Percentiles rank a stretch among this genome's conserved stretches.
Conservation (phyloP, 352 stramenopile genomes). For the Phytopythium litorale region DNA sequence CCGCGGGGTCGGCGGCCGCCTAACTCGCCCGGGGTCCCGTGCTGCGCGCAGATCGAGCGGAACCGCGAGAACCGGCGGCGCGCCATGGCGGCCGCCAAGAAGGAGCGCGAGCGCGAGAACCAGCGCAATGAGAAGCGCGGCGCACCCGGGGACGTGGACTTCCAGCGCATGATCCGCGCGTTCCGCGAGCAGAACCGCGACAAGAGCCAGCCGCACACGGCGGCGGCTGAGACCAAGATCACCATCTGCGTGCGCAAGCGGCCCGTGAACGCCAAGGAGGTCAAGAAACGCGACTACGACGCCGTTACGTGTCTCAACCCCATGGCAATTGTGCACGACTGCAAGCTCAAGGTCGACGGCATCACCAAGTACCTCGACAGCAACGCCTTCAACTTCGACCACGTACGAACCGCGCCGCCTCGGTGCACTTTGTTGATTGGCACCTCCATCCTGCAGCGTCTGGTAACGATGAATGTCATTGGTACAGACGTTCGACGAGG, state of each 20-base stretch:
- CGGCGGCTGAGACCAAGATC: slow-evolving; percentile 84
- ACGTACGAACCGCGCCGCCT: slow-evolving; percentile 25
- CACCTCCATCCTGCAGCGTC: too few species aligned
- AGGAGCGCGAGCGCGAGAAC: slow-evolving; percentile 80
- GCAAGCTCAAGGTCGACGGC: slow-evolving; percentile 97
- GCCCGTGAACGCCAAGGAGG: slow-evolving; percentile 90
- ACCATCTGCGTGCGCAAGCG: slow-evolving; percentile 96
- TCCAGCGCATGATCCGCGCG: slow-evolving; percentile 88
- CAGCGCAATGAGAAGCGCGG: slow-evolving; percentile 76
- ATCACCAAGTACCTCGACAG: slow-evolving; percentile 99
- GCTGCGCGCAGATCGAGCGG: slow-evolving; percentile 60
- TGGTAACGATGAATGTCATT: too few species aligned
- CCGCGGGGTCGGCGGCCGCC: background rate
- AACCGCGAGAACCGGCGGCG: slow-evolving; percentile 81
- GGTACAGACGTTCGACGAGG: slow-evolving; percentile 92
- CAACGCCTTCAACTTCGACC: slow-evolving; percentile 92
- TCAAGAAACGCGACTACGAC: slow-evolving; percentile 94
- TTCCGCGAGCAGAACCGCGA: slow-evolving; percentile 79
- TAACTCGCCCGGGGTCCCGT: background rate
- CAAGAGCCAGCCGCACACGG: slow-evolving; percentile 40
- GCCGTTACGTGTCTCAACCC: slow-evolving; percentile 95
- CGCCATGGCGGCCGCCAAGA: slow-evolving; percentile 83
- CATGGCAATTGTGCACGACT: slow-evolving; percentile 94
- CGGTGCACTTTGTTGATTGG: slow-evolving; percentile 19
- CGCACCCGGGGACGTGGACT: slow-evolving; percentile 87